Evolutionary conservation across 306 rosid genomes (phyloP).

Genomic region (Malus sylvestris): DNA sequence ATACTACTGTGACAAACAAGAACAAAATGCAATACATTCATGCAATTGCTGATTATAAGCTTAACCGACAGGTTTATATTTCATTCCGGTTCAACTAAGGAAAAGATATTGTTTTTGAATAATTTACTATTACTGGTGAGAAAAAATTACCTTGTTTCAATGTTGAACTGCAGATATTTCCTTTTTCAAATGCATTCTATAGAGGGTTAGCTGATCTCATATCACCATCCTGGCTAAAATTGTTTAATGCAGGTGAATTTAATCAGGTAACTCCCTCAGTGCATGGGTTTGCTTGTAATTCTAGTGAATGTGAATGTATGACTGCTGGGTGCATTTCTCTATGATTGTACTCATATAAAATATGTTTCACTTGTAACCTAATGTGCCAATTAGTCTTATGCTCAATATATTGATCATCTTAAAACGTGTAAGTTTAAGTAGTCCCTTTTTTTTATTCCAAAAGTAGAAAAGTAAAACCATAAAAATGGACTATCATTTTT

Average conservation of each 20-base stretch:
- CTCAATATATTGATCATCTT: not conserved
- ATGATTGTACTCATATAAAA: not conserved
- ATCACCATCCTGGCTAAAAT: constrained; percentile 93
- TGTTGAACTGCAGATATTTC: constrained; percentile 66
- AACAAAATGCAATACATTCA: constrained; percentile 95
- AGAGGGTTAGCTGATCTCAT: constrained; percentile 89
- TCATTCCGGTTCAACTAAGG: not conserved
- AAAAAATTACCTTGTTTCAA: constrained; percentile 15
- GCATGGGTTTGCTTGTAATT: constrained; percentile 11
- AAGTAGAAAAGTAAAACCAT: not conserved
- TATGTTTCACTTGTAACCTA: not conserved
- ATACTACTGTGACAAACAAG: constrained; percentile 70
- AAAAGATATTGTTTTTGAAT: not conserved
- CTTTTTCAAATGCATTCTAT: constrained; percentile 83
- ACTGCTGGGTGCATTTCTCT: constrained; percentile 3
- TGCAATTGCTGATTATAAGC: constrained; percentile 96
- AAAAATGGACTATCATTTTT: not conserved
- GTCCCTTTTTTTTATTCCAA: not conserved
- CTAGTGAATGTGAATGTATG: not conserved
- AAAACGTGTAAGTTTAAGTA: too few relatives aligned
- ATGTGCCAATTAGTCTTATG: not conserved
- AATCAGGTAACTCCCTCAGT: constrained; percentile 65
- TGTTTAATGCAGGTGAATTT: constrained; percentile 87
- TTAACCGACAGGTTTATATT: constrained; percentile 75
- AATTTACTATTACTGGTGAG: not conserved